These are phyloP conservation scores for Isatis lusitanica DNA, from an alignment of 441 rosid species.

Conservation along the genomic window DNA sequence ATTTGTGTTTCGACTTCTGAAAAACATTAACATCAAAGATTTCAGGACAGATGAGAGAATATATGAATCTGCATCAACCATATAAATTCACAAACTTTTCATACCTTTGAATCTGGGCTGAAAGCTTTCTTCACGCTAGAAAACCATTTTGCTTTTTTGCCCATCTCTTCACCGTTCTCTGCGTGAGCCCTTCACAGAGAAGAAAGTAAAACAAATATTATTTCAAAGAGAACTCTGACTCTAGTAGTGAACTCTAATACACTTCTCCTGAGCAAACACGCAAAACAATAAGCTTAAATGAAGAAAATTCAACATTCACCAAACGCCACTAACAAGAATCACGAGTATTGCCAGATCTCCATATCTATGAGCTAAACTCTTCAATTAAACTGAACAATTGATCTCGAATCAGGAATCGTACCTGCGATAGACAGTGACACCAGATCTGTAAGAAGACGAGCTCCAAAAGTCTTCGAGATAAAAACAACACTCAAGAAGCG, in stretches of 20 bases:
- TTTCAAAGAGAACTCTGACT: neutral
- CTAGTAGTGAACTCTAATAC: neutral
- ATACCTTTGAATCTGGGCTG: slow-evolving; percentile 74
- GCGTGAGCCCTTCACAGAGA: slow-evolving; percentile 20
- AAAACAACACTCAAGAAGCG: neutral
- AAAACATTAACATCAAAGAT: slow-evolving; percentile 6
- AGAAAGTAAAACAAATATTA: slow-evolving; percentile 7
- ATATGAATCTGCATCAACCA: neutral
- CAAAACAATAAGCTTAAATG: neutral
- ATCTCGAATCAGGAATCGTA: neutral
- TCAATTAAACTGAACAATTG: neutral
- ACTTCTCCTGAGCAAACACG: slow-evolving; percentile 1
- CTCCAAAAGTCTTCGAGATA: slow-evolving; percentile 8
- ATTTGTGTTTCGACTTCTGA: slow-evolving; percentile 68
- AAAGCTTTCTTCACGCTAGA: slow-evolving; percentile 80
- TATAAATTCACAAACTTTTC: neutral
- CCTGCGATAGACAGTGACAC: slow-evolving; percentile 27
- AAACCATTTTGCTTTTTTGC: slow-evolving; percentile 93
- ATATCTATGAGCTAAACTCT: slow-evolving; percentile 19
- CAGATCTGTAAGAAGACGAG: slow-evolving; percentile 31
- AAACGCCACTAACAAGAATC: neutral
- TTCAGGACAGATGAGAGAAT: neutral
- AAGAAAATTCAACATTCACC: slow-evolving; percentile 10
- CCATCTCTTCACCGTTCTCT: slow-evolving; percentile 56
- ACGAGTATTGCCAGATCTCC: slow-evolving; percentile 26